Evolutionary conservation across 192 early-diverging fungal species (phyloP).

Genomic region (Pecoramyces ruminantium): DNA sequence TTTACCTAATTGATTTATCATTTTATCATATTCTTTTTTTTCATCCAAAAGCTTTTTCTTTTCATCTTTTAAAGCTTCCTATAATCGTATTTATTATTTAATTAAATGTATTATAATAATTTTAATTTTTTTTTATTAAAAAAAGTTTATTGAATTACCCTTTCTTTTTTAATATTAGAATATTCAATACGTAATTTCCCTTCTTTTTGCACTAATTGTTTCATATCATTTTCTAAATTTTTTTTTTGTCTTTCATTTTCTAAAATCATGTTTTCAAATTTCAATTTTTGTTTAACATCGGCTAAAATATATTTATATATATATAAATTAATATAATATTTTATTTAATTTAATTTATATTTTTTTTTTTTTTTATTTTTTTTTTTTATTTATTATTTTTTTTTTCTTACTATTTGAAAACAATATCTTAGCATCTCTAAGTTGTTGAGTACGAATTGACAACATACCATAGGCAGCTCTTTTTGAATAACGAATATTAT

Average conservation of each 20-base stretch:
- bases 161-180: slow-evolving; percentile 7
- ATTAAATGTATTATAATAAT: no score
- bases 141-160: no score
- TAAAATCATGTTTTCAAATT: slow-evolving; percentile 12
- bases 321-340: no score
- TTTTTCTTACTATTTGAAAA: background rate
- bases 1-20: slow-evolving; percentile 16
- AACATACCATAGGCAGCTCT: background rate
- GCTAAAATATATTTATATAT: background rate
- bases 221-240: slow-evolving; percentile 8
- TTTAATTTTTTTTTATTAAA: no score
- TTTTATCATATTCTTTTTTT: slow-evolving; percentile 12
- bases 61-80: slow-evolving; percentile 5
- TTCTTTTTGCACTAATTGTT: slow-evolving; percentile 17
- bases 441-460: background rate
- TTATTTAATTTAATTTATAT: no score
- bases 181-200: slow-evolving; percentile 5
- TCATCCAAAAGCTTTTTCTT: slow-evolving; percentile 14
- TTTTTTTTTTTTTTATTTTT: no score
- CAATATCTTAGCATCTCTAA: background rate
- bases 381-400: no score
- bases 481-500: background rate
- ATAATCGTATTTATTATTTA: background rate
- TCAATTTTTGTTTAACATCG: background rate
- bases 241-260: slow-evolving; percentile 7